These are phyloP conservation scores for Penicillium psychrofluorescens DNA, from an alignment of 495 filamentous ascomycete species.

Conservation along the genomic window DNA sequence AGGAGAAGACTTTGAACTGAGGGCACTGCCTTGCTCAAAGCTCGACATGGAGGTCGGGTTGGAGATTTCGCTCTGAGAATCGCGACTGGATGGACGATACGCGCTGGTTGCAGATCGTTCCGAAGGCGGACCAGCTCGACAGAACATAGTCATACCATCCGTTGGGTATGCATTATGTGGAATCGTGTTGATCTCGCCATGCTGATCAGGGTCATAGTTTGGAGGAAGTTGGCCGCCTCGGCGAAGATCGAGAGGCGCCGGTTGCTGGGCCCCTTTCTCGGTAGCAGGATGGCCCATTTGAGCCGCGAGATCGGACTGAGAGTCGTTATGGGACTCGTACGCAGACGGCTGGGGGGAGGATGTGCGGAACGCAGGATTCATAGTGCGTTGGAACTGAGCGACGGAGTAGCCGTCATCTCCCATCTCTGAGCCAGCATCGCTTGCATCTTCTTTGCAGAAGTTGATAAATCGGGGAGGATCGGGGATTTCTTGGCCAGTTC, in stretches of 20 bases:
- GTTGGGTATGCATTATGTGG: constrained; percentile 92
- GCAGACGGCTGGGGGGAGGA: constrained; percentile 85
- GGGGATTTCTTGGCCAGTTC: constrained; percentile 95
- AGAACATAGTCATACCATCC: constrained; percentile 99
- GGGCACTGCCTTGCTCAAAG: constrained; percentile 58
- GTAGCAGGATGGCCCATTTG: constrained; percentile 52
- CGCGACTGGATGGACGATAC: constrained; percentile 77
- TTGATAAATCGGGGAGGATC: constrained; percentile 98
- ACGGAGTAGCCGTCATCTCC: constrained; percentile 85
- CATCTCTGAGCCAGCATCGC: constrained; percentile 71
- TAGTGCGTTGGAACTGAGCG: constrained; percentile 88
- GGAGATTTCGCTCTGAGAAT: constrained; percentile 85
- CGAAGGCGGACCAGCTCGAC: constrained; percentile 76
- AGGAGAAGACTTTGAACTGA: constrained; percentile 60
- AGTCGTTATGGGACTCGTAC: constrained; percentile 84
- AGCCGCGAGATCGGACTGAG: constrained; percentile 58
- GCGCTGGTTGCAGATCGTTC: constrained; percentile 68
- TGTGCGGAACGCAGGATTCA: constrained; percentile 89
- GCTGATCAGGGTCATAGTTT: constrained; percentile 48
- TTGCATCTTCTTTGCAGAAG: constrained; percentile 85
- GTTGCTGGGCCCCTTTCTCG: constrained; percentile 31
- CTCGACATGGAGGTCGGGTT: constrained; percentile 89
- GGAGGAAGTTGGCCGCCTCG: constrained; percentile 41
- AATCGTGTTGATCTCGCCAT: constrained; percentile 58
- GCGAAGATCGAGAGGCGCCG: constrained; percentile 42